Conservation (phyloP, 2,329 filamentous ascomycete species). For the Daldinia sp. region DNA sequence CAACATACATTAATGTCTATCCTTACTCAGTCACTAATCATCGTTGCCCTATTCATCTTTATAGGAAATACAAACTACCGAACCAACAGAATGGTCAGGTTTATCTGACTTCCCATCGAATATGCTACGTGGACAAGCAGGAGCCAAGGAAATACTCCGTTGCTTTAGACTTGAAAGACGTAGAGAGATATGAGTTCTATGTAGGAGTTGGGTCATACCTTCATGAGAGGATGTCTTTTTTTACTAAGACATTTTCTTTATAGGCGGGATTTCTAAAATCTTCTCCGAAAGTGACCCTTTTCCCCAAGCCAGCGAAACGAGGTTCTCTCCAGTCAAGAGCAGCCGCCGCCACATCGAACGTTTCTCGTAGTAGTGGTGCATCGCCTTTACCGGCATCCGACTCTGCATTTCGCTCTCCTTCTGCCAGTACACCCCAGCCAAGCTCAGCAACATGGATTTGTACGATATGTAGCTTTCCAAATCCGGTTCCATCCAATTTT, state of each 20-base stretch:
- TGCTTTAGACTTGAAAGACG: slow-evolving; percentile 87
- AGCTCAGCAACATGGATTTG: slow-evolving; percentile 90
- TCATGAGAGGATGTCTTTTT: neutral
- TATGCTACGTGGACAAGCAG: slow-evolving; percentile 92
- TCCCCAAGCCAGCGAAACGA: slow-evolving; percentile 82
- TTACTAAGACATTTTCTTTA: slow-evolving; percentile 28
- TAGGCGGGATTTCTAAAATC: slow-evolving; percentile 94
- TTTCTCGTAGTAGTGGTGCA: slow-evolving; percentile 60
- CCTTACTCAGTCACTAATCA: slow-evolving; percentile 23
- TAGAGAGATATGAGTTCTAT: slow-evolving; percentile 92
- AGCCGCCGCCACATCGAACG: slow-evolving; percentile 59
- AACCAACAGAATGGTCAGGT: slow-evolving; percentile 96
- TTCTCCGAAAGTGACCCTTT: slow-evolving; percentile 90
- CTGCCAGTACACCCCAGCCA: slow-evolving; percentile 61
- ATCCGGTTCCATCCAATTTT: slow-evolving; percentile 92
- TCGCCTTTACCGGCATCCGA: slow-evolving; percentile 47
- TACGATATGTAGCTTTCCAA: slow-evolving; percentile 94
- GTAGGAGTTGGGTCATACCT: slow-evolving; percentile 59
- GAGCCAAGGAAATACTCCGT: slow-evolving; percentile 88
- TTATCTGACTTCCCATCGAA: slow-evolving; percentile 94
- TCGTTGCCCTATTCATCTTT: slow-evolving; percentile 28
- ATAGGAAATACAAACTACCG: slow-evolving; percentile 92
- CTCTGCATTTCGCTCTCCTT: slow-evolving; percentile 56
- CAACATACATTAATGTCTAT: neutral
- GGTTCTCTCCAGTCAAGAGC: slow-evolving; percentile 68